Evolutionary conservation across 768 basidiomycete genomes (phyloP), one percentile per base, ranked within the genome.

Genomic region (Rossbeevera mucosa): DNA sequence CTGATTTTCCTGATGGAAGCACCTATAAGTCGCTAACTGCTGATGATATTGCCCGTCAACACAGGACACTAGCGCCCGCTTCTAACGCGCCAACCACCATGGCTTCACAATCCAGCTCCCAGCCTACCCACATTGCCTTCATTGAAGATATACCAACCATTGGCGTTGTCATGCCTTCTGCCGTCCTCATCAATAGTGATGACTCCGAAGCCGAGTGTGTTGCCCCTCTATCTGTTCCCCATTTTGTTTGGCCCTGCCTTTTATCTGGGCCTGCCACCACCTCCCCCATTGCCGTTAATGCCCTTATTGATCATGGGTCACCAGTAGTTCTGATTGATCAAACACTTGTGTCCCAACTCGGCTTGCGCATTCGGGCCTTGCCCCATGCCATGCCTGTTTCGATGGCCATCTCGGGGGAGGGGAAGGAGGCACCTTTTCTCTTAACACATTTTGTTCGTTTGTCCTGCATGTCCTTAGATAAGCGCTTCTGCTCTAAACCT

Each of bases 281-380:
- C 24, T 25, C 24, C 24, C 24, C 42, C 8, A 0, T 64, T 0
- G 12, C 2, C 12, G 46, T 64, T 0, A 42, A 54, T 1, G 55
- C 56, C 0, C 42, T 71, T 0, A 64, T 72, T 63, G 67, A 73
- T 42, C 40, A 57, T 48, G 68, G 69, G 3, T 63, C 67, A 0
- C 58, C 64, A 28, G 2, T 72, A 46, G 71, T 71, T 44, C 51
- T 75, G 20, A 72, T 73, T 48, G 38, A 61, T 20, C 30, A n/a
- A 1, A 5, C 1, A 3, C 22, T 43, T 3, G 42, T 26, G 14
- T 6, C 11, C 24, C 12, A 16, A 3, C 24, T 43, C 16, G 42
- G 42, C 7, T 16, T 43, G 2, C 24, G 22, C 25, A 24, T 43
- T 8, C 20, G 42, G 7, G 7, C 13, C 11, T 16, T 43, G 24